Evolutionary conservation across 805 yeast genomes (phyloP).

Genomic region (Schwanniomyces occidentalis): DNA sequence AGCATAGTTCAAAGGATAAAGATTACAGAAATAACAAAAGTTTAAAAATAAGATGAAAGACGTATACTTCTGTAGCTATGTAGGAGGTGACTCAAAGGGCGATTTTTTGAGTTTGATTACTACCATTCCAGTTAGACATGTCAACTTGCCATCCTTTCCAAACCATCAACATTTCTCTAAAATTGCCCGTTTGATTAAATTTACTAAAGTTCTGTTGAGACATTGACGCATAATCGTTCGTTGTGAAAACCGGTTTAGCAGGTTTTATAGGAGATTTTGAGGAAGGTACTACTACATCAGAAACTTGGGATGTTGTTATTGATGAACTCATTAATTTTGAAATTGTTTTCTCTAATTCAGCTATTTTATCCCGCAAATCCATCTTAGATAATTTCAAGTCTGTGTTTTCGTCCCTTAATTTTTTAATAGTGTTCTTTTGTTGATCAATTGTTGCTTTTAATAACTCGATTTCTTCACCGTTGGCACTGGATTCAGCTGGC

Average conservation of each 20-base stretch:
- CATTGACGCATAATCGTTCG: slow-evolving; percentile 29
- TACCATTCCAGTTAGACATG: slow-evolving; percentile 78
- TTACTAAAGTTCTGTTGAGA: slow-evolving; percentile 21
- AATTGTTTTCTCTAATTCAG: slow-evolving; percentile 27
- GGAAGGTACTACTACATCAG: not conserved
- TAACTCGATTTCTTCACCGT: slow-evolving; percentile 10
- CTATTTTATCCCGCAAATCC: slow-evolving; percentile 38
- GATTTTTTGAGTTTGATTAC: slow-evolving; percentile 48
- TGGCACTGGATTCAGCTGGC: not conserved
- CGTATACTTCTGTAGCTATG: too few relatives aligned
- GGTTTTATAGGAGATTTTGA: slow-evolving; percentile 18
- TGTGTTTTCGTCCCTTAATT: slow-evolving; percentile 42
- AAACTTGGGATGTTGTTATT: slow-evolving; percentile 3
- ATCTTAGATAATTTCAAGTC: slow-evolving; percentile 38
- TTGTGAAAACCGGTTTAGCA: slow-evolving; percentile 30
- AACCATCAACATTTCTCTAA: slow-evolving; percentile 57
- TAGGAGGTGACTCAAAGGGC: slow-evolving; percentile 23
- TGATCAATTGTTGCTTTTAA: slow-evolving; percentile 27
- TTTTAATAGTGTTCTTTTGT: slow-evolving; percentile 36
- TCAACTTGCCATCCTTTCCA: slow-evolving; percentile 90
- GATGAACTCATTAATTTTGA: slow-evolving; percentile 10
- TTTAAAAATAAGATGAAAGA: not conserved
- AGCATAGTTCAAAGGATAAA: not conserved
- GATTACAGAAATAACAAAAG: not conserved
- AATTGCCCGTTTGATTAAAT: slow-evolving; percentile 42